A percentile compares a stretch with the other conserved stretches of the same genome.
These are phyloP conservation scores for Gonium pectorale DNA, from an alignment of 139 green algal species.

Conservation along the genomic window DNA sequence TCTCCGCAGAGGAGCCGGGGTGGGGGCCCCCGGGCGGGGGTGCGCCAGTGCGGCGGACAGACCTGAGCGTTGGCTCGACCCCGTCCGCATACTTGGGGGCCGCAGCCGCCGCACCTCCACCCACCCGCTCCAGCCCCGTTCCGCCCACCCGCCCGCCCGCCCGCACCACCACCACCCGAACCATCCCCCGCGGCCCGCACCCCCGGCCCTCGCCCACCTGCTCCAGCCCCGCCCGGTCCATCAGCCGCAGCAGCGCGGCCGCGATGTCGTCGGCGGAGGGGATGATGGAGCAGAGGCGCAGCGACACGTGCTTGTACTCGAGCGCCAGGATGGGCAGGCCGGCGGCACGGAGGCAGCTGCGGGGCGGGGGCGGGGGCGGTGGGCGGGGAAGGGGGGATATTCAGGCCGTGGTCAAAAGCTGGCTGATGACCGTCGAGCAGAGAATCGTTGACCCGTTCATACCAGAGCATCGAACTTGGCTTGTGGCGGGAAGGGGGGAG, in stretches of 20 bases:
- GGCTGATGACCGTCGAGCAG: too few relatives aligned
- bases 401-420: too few relatives aligned
- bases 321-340: conserved; percentile 52
- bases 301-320: conserved; percentile 62
- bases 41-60: too few relatives aligned
- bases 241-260: not conserved
- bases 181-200: not conserved
- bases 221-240: not conserved
- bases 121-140: too few relatives aligned
- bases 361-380: not conserved
- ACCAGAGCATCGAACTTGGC: too few relatives aligned
- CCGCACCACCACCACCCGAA: not conserved
- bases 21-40: too few relatives aligned
- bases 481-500: not conserved
- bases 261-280: conserved; percentile 51
- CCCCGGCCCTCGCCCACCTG: not conserved
- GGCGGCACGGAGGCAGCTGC: conserved; percentile 31
- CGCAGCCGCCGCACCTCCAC: too few relatives aligned
- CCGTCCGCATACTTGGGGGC: too few relatives aligned
- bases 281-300: conserved; percentile 55
- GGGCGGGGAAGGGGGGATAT: not conserved
- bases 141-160: not conserved
- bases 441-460: too few relatives aligned
- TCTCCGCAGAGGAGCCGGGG: too few relatives aligned
- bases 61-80: too few relatives aligned